Conservation (phyloP, 176 grass and related monocot species). For the Phoenix dactylifera region DNA sequence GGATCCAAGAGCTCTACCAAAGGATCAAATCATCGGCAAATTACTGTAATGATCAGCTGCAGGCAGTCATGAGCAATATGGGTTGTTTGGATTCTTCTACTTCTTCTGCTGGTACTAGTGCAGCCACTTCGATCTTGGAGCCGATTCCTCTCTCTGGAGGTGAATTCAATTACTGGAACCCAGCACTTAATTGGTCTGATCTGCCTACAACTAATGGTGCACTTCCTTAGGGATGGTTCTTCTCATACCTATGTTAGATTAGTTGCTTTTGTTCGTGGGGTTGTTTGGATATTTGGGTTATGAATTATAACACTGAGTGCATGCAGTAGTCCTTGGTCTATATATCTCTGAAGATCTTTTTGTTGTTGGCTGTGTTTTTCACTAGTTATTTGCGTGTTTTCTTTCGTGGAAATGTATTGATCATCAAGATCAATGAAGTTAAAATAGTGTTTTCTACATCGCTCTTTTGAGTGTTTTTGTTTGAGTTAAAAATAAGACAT, state of each 20-base stretch:
- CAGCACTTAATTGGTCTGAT: conserved; percentile 26
- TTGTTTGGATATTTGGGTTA: too few relatives aligned
- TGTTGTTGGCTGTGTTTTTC: background rate
- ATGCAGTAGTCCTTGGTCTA: background rate
- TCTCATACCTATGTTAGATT: background rate
- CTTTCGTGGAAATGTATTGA: background rate
- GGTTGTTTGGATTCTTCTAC: conserved; percentile 4
- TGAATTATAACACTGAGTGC: background rate
- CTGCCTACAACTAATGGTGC: conserved; percentile 44
- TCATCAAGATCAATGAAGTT: background rate
- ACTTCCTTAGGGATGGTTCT: conserved; percentile 20
- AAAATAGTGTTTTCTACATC: background rate
- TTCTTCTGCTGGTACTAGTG: conserved; percentile 4
- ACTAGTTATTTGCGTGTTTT: background rate
- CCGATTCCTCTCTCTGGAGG: conserved; percentile 3
- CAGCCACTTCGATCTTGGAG: background rate
- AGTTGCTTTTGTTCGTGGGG: background rate
- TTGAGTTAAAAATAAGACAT: too few relatives aligned
- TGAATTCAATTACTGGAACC: conserved; percentile 13
- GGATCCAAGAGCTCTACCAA: background rate
- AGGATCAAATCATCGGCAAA: conserved; percentile 1
- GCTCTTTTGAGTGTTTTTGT: background rate
- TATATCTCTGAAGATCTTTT: background rate
- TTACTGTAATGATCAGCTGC: conserved; percentile 64
- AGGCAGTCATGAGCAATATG: conserved; percentile 34